Evolutionary conservation across 169 alveolate species (phyloP).

Genomic region (Cryptosporidium sp.): DNA sequence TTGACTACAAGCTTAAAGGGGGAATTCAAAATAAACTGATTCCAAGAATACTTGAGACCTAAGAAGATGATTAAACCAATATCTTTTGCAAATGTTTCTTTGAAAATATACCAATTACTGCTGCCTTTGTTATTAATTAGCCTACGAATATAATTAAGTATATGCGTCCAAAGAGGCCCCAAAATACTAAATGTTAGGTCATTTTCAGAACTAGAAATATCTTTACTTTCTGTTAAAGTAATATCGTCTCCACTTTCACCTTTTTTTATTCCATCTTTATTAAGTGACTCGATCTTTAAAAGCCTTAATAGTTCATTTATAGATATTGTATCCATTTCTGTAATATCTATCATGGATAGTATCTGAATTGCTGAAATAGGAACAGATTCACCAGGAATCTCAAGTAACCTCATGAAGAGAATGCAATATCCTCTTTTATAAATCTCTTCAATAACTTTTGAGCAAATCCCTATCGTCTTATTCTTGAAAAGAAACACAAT

Average conservation of each 20-base stretch:
- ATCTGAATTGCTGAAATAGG: constrained; percentile 67
- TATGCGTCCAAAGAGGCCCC: constrained; percentile 56
- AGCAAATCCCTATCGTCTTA: constrained; percentile 29
- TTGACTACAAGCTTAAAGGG: constrained; percentile 34
- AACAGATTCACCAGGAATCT: constrained; percentile 55
- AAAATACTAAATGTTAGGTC: constrained; percentile 32
- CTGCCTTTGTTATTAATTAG: constrained; percentile 47
- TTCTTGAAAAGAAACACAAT: constrained; percentile 46
- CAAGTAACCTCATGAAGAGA: constrained; percentile 51
- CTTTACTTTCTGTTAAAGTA: neutral
- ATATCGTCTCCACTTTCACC: neutral
- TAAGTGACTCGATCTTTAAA: constrained; percentile 14
- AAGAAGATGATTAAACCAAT: constrained; percentile 33
- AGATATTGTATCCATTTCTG: constrained; percentile 43
- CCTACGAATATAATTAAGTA: constrained; percentile 52
- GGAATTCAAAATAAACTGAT: constrained; percentile 49
- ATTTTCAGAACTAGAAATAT: neutral
- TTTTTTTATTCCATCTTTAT: neutral
- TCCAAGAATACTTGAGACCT: constrained; percentile 72
- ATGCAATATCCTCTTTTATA: constrained; percentile 55
- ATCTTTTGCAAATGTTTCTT: constrained; percentile 57
- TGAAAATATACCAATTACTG: constrained; percentile 41
- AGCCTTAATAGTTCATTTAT: constrained; percentile 39
- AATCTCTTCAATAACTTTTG: constrained; percentile 47
- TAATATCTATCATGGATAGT: constrained; percentile 57